These are phyloP conservation scores for Staphylotrichum tortipilum DNA, from an alignment of 495 filamentous ascomycete species.

Conservation along the genomic window DNA sequence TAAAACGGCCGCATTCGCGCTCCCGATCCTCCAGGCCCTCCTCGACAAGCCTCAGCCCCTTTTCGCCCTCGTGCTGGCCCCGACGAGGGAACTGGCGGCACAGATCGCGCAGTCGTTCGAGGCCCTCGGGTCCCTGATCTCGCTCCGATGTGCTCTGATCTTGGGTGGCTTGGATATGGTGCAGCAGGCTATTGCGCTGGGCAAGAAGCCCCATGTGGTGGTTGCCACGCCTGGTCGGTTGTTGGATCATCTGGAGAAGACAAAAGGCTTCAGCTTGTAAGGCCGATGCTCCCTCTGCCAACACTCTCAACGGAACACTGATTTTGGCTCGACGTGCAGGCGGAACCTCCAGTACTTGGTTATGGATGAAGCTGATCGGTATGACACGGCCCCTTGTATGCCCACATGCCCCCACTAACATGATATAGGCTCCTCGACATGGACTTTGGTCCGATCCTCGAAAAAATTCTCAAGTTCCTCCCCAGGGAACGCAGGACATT, in stretches of 20 bases:
- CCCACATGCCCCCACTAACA: neutral
- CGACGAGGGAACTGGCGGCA: constrained; percentile 84
- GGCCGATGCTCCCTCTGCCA: neutral
- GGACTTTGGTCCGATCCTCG: constrained; percentile 85
- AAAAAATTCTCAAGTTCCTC: constrained; percentile 86
- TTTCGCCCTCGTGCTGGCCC: constrained; percentile 75
- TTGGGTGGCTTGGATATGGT: constrained; percentile 96
- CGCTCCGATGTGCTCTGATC: constrained; percentile 66
- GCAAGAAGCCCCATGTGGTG: constrained; percentile 84
- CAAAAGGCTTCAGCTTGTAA: constrained; percentile 82
- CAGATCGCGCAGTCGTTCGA: constrained; percentile 84
- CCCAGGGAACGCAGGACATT: constrained; percentile 74
- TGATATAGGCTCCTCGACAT: constrained; percentile 64
- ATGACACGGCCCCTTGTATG: neutral
- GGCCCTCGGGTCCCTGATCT: constrained; percentile 72
- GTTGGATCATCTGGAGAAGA: constrained; percentile 91
- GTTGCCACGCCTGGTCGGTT: constrained; percentile 85
- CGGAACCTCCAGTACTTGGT: constrained; percentile 70
- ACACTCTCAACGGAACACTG: neutral
- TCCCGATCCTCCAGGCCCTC: constrained; percentile 80
- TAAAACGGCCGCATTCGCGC: constrained; percentile 83
- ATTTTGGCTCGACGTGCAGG: neutral
- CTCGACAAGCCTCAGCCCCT: constrained; percentile 74
- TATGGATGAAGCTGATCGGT: constrained; percentile 84
- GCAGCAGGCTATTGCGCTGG: constrained; percentile 74